phyloP scores from a whole-genome alignment of 768 basidiomycete species.

The Boletales sp. region DNA sequence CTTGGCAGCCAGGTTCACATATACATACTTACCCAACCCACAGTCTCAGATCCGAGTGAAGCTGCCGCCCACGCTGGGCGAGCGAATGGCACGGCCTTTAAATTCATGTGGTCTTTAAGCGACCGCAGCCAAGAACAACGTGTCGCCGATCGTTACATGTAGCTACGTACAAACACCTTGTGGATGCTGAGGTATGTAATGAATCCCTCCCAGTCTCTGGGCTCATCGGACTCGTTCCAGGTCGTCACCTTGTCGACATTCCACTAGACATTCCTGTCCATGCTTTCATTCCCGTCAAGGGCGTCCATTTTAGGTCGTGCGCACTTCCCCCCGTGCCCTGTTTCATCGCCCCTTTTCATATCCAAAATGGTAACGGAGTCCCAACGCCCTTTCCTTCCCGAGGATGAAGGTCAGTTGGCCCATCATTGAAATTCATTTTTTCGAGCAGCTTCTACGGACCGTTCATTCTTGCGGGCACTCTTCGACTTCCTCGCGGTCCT shows the following conservation, averaged over 20 bases:
- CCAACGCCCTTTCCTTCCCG: slow-evolving; percentile 4
- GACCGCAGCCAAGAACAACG: slow-evolving; percentile 13
- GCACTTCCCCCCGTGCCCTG: slow-evolving; percentile 11
- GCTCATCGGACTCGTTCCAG: slow-evolving; percentile 9
- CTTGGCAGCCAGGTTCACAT: not conserved
- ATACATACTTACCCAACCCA: too few species aligned
- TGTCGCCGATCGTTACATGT: slow-evolving; percentile 25
- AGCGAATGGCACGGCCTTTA: slow-evolving; percentile 11
- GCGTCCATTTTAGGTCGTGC: slow-evolving; percentile 4
- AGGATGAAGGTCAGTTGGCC: slow-evolving; percentile 3
- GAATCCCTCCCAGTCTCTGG: not conserved
- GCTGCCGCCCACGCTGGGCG: not conserved
- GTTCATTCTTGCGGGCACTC: slow-evolving; percentile 2
- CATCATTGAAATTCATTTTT: slow-evolving; percentile 13
- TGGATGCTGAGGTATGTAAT: slow-evolving; percentile 22
- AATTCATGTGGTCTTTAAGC: slow-evolving; percentile 16
- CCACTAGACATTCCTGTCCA: not conserved
- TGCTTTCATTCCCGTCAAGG: slow-evolving; percentile 23
- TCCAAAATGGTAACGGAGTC: slow-evolving; percentile 7
- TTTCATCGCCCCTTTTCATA: slow-evolving; percentile 13
- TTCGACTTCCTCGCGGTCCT: slow-evolving; percentile 7
- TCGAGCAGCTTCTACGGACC: slow-evolving; percentile 4
- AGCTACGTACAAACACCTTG: slow-evolving; percentile 22
- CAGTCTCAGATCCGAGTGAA: slow-evolving; percentile 12
- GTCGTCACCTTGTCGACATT: slow-evolving; percentile 1